Evolutionary conservation across 2,329 filamentous ascomycete genomes (phyloP).

Genomic region (Colletotrichum brevisporum): DNA sequence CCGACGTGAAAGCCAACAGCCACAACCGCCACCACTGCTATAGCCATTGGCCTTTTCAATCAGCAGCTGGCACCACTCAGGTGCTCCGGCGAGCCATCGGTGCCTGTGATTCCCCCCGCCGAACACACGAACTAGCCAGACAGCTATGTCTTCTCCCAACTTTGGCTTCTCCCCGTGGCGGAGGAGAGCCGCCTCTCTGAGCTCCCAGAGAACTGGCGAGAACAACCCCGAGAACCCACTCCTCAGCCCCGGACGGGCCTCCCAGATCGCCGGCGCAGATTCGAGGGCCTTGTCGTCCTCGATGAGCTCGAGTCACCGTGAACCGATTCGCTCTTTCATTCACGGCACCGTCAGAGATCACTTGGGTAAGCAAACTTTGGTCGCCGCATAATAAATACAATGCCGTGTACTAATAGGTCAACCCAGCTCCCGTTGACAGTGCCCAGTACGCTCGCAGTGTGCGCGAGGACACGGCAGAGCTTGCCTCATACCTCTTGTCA

Average conservation of each 20-base stretch:
- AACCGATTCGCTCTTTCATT: slow-evolving; percentile 80
- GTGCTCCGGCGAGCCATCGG: slow-evolving; percentile 28
- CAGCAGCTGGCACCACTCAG: slow-evolving; percentile 24
- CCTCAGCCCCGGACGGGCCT: slow-evolving; percentile 39
- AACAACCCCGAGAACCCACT: slow-evolving; percentile 45
- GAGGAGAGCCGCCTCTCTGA: slow-evolving; percentile 49
- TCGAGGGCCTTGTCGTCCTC: slow-evolving; percentile 54
- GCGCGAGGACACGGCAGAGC: slow-evolving; percentile 87
- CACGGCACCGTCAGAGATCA: slow-evolving; percentile 74
- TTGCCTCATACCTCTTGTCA: slow-evolving; percentile 85
- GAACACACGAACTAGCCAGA: slow-evolving; percentile 17
- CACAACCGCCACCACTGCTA: slow-evolving; percentile 12
- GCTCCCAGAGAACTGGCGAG: slow-evolving; percentile 37
- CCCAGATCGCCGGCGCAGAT: slow-evolving; percentile 46
- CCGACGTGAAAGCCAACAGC: slow-evolving; percentile 22
- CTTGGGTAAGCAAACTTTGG: slow-evolving; percentile 61
- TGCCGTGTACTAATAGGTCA: slow-evolving; percentile 3
- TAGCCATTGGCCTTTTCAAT: slow-evolving; percentile 26
- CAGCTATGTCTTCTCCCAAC: slow-evolving; percentile 61
- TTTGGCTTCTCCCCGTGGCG: slow-evolving; percentile 65
- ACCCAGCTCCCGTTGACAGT: slow-evolving; percentile 70
- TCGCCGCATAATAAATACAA: slow-evolving; percentile 7
- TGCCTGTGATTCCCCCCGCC: slow-evolving; percentile 7
- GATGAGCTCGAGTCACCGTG: slow-evolving; percentile 62
- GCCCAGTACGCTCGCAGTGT: slow-evolving; percentile 83